phyloP scores from a whole-genome alignment of 192 early-diverging fungal genomes.

The Paraglomus brasilianum region DNA sequence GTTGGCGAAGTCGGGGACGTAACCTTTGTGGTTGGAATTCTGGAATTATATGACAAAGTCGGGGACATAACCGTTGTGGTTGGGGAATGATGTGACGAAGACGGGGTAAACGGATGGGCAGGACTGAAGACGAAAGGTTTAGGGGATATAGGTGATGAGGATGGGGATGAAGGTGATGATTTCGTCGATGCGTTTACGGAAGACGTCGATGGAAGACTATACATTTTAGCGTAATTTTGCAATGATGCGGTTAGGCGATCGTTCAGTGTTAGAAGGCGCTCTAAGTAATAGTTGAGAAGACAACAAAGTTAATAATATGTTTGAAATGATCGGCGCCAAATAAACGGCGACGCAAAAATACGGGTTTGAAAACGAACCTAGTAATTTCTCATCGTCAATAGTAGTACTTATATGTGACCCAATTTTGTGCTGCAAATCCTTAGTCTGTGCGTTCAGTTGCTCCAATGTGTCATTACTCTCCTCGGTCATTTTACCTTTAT shows the following conservation, averaged over 20 bases:
- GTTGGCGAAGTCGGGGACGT: no score
- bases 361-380: neutral
- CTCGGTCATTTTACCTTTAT: neutral
- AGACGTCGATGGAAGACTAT: neutral
- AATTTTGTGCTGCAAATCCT: slow-evolving; percentile 17
- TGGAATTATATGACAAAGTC: no score
- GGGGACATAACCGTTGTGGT: no score
- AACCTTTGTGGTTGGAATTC: no score
- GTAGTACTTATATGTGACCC: neutral
- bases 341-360: neutral
- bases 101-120: no score
- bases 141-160: no score
- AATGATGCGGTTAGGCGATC: slow-evolving; percentile 4
- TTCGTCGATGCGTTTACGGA: neutral
- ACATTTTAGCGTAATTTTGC: slow-evolving; percentile 4
- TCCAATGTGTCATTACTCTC: neutral
- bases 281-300: neutral
- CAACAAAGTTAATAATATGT: neutral
- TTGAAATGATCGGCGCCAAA: neutral
- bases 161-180: no score
- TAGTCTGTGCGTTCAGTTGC: slow-evolving; percentile 1
- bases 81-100: no score
- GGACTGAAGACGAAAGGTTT: no score
- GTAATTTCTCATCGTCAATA: neutral
- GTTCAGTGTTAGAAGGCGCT: slow-evolving; percentile 3